Base-by-base conservation (phyloP, 495 filamentous ascomycete genomes). In the Aspergillus mulundensis region DNA sequence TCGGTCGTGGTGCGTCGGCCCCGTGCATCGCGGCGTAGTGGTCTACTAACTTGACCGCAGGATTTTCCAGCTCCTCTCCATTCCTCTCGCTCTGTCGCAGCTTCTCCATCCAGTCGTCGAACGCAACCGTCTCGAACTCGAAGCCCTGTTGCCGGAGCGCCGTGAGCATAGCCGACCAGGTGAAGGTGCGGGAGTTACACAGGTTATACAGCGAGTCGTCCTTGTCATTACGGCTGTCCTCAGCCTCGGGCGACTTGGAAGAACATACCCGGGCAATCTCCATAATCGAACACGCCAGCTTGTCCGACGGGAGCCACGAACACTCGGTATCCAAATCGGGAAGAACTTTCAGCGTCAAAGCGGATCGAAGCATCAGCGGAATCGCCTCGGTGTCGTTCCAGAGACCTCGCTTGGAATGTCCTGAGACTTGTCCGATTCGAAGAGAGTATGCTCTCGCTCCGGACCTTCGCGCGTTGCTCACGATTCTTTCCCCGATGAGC, bases 341-440 rank as follows among this genome's bases (percentile, higher is more conserved):
- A 5, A 85, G 62, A 0, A 69, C 73, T 5, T 70, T 66, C 5
- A 82, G 58, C 0, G 79, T 77, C 48, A 77, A 46, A 0, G 79
- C 79, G 19, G 76, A 81, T 19, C 77, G 72, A 6, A 87, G 69
- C 47, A 87, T 80, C 16, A 82, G 59, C 20, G 84, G 80, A 0
- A 84, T 65, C 0, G 78, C 79, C 54, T 87, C 84, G 3, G 66
- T 76, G 43, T 79, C 76, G 61, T 85, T 86, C 84, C 84, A 86
- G 0, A 81, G 53, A 0, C 81, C 83, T 50, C 66, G 63, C 46
- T 70, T 71, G 1, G 69, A 73, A 46, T 74, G 69, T 21, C 83
- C 82, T 2, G 81, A 84, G 15, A 86, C 77, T 60, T 87, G 84
- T 0, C 84, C 84, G 11, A 86, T 81, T 3, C 84, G 73, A 6